These are phyloP conservation scores for Hypoxylon sp. DNA, from an alignment of 2,329 filamentous ascomycete species.

Conservation along the genomic window DNA sequence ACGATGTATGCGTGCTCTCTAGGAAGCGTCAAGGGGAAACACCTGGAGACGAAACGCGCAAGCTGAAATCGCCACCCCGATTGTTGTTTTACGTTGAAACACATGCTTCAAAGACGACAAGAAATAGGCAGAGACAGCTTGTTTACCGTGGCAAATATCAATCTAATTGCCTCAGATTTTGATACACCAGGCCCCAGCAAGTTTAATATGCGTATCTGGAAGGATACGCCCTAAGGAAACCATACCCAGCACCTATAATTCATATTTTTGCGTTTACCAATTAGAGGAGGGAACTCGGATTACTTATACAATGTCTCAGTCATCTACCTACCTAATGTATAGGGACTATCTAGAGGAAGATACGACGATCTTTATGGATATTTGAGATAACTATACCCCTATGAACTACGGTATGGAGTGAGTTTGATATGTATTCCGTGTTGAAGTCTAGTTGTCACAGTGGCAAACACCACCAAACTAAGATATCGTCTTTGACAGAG, in stretches of 20 bases:
- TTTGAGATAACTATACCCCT: not conserved
- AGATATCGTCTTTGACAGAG: not conserved
- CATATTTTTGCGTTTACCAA: not conserved
- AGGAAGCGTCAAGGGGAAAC: conserved; percentile 5
- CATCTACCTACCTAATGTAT: not conserved
- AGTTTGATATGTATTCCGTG: not conserved
- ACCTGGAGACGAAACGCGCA: conserved; percentile 10
- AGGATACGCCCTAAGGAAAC: not conserved
- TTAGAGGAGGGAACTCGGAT: not conserved
- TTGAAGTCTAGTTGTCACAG: not conserved
- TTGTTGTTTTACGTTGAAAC: conserved; percentile 7
- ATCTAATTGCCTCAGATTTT: not conserved
- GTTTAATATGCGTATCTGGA: not conserved
- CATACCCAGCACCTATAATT: not conserved
- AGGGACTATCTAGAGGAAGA: not conserved
- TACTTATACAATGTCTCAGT: not conserved
- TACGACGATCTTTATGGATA: not conserved
- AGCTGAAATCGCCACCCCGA: conserved; percentile 3
- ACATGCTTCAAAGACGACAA: not conserved
- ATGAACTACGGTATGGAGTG: not conserved
- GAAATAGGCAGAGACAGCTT: not conserved
- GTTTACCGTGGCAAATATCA: conserved; percentile 1
- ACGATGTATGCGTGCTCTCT: not conserved
- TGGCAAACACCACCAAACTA: not conserved
- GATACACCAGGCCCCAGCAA: not conserved